Evolutionary conservation across 129 eudicot species (phyloP).

Genomic region (sunflower (Helianthus annuus)): HanXRQr2.0-SUNRISE NC_035447.2:174860449-174860948

Average conservation of each 20-base stretch:
- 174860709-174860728: slow-evolving; percentile 75
- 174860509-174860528: not conserved
- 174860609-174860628: slow-evolving; percentile 82
- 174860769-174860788: slow-evolving; percentile 80
- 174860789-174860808: slow-evolving; percentile 37
- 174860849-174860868: slow-evolving; percentile 55
- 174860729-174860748: slow-evolving; percentile 67
- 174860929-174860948: slow-evolving; percentile 30
- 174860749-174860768: slow-evolving; percentile 69
- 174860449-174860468: slow-evolving; percentile 74
- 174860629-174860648: slow-evolving; percentile 4
- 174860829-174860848: not conserved
- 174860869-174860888: slow-evolving; percentile 78
- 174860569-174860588: slow-evolving; percentile 59
- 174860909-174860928: slow-evolving; percentile 91
- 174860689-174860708: not conserved
- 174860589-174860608: slow-evolving; percentile 57
- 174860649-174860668: not conserved
- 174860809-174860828: not conserved
- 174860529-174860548: slow-evolving; percentile 21
- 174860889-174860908: slow-evolving; percentile 81
- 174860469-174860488: slow-evolving; percentile 43
- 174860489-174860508: not conserved
- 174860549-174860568: slow-evolving; percentile 69
- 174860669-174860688: too few species aligned